These are phyloP conservation scores for Baudoinia panamericana DNA, from an alignment of 495 filamentous ascomycete species.

Conservation along the genomic window DNA sequence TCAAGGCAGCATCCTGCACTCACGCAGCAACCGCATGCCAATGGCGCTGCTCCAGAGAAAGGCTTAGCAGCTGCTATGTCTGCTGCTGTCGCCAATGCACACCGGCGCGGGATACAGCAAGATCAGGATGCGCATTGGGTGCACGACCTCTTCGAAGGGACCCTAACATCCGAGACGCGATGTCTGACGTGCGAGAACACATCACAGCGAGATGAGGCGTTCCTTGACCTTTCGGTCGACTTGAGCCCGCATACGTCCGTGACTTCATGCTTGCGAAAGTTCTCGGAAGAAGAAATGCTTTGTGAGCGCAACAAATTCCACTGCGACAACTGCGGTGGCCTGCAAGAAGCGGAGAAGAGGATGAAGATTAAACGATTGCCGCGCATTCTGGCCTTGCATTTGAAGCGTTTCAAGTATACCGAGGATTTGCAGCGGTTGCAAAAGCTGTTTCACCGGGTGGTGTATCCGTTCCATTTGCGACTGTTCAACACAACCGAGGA, in stretches of 20 bases:
- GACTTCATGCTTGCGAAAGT: conserved; percentile 85
- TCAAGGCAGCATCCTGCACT: conserved; percentile 37
- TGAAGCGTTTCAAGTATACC: conserved; percentile 96
- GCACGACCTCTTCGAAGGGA: conserved; percentile 91
- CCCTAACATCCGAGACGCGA: conserved; percentile 87
- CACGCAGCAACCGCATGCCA: conserved; percentile 19
- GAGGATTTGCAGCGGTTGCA: conserved; percentile 86
- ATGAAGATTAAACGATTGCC: conserved; percentile 98
- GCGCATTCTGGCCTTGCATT: conserved; percentile 77
- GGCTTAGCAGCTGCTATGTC: conserved; percentile 21
- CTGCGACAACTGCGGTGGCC: conserved; percentile 89
- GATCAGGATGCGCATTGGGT: conserved; percentile 55
- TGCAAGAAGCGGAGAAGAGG: conserved; percentile 95
- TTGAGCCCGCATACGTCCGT: conserved; percentile 92
- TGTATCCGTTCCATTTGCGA: conserved; percentile 90
- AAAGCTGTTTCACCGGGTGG: conserved; percentile 92
- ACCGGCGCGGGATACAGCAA: conserved; percentile 4
- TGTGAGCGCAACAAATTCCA: conserved; percentile 98
- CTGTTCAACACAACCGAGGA: conserved; percentile 98
- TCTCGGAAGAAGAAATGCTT: conserved; percentile 97
- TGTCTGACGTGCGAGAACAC: conserved; percentile 93
- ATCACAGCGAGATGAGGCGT: conserved; percentile 88
- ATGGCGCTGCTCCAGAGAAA: conserved; percentile 31
- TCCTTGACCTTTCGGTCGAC: conserved; percentile 91
- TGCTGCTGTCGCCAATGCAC: conserved; percentile 13